These are phyloP conservation scores for Abelmoschus esculentus DNA, from an alignment of 345 rosid genomes.

Conservation along the genomic window DNA sequence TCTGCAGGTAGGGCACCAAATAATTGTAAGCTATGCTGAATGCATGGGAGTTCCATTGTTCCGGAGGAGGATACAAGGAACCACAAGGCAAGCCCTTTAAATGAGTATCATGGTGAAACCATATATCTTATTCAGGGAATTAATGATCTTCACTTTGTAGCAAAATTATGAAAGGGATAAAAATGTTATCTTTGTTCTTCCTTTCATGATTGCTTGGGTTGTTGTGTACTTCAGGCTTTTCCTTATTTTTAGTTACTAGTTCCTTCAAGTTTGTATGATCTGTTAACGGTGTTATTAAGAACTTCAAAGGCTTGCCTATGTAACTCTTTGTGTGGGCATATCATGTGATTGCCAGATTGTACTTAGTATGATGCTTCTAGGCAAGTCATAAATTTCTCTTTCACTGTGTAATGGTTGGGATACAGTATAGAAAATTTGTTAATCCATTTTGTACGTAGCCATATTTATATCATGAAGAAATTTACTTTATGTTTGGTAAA, in stretches of 20 bases:
- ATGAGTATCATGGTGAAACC: conserved; percentile 14
- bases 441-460: neutral
- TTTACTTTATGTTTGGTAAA: neutral
- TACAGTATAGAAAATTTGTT: neutral
- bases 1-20: conserved; percentile 84
- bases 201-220: neutral
- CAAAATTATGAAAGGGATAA: neutral
- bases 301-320: neutral
- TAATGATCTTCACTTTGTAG: neutral
- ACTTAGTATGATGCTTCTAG: neutral
- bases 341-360: neutral
- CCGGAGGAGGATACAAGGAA: conserved; percentile 71
- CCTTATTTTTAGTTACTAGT: neutral
- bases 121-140: conserved; percentile 8
- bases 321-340: neutral
- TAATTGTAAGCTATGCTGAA: conserved; percentile 72
- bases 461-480: neutral
- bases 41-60: conserved; percentile 90
- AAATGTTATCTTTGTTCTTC: neutral
- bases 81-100: conserved; percentile 57
- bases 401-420: neutral
- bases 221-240: neutral
- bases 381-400: neutral
- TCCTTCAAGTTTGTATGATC: neutral
- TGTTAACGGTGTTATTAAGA: neutral